A percentile compares a stretch with the other conserved stretches of the same genome.
phyloP scores from a whole-genome alignment of 225 moss, liverwort and hornwort species.

The Thuidium tamariscinum region DNA sequence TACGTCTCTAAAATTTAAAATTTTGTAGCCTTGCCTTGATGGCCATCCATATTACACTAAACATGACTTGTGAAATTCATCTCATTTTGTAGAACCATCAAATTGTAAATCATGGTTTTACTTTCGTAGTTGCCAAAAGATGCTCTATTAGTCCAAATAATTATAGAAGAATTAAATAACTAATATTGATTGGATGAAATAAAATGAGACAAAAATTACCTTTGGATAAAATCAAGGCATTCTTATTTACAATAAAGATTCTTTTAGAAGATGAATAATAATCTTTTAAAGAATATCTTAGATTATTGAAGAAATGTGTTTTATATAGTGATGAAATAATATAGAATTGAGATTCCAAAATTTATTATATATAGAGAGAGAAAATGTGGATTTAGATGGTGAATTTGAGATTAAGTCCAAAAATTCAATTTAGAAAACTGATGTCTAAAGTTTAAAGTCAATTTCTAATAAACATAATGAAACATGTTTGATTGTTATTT shows the following conservation, averaged over 20 bases:
- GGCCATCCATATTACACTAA: background rate
- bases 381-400: background rate
- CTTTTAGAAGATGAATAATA: background rate
- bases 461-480: background rate
- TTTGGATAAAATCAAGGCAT: background rate
- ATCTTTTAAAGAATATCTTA: too few species aligned
- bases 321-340: background rate
- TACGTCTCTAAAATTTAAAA: background rate
- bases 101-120: accelerated
- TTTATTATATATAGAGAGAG: too few species aligned
- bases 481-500: too few species aligned
- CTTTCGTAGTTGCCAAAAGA: accelerated
- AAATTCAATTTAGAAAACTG: background rate
- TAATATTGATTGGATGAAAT: background rate
- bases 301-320: background rate
- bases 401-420: background rate
- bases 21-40: accelerated
- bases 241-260: background rate
- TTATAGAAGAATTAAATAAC: background rate
- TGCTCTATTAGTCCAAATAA: accelerated
- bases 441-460: background rate
- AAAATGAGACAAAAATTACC: background rate
- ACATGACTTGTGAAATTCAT: background rate
- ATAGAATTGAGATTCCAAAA: background rate
- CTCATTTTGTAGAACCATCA: accelerated